These are phyloP conservation scores for Penicillium herquei DNA, from an alignment of 495 filamentous ascomycete species.

Conservation along the genomic window DNA sequence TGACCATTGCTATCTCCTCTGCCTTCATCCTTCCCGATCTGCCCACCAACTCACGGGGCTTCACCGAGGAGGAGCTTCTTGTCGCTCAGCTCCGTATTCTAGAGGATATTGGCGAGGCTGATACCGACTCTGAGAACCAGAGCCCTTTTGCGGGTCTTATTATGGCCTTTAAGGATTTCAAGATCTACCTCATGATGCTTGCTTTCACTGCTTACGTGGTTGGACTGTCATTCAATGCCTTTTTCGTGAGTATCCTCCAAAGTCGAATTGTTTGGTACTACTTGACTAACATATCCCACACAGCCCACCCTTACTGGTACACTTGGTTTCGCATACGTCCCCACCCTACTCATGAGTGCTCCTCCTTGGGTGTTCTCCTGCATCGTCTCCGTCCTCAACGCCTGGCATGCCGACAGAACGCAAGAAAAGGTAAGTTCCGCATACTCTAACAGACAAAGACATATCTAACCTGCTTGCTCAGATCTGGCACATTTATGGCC, in stretches of 20 bases:
- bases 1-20: constrained; percentile 35
- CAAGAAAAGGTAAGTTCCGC: constrained; percentile 56
- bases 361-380: constrained; percentile 74
- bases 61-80: constrained; percentile 64
- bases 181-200: constrained; percentile 67
- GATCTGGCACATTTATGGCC: constrained; percentile 70
- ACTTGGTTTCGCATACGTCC: constrained; percentile 61
- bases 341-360: constrained; percentile 72
- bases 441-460: constrained; percentile 35
- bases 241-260: constrained; percentile 27
- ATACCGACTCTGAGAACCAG: constrained; percentile 57
- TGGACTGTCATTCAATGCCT: constrained; percentile 34
- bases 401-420: constrained; percentile 76
- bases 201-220: constrained; percentile 34
- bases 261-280: neutral
- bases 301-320: constrained; percentile 79
- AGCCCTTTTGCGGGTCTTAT: constrained; percentile 65
- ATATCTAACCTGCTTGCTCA: constrained; percentile 23
- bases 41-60: constrained; percentile 66
- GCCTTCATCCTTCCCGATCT: constrained; percentile 71
- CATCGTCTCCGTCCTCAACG: constrained; percentile 67
- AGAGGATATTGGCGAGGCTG: constrained; percentile 76
- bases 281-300: constrained; percentile 59
- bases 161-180: constrained; percentile 65
- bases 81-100: constrained; percentile 68